Evolutionary conservation across 2,329 filamentous ascomycete genomes (phyloP).

Genomic region (Fusarium armeniacum): DNA sequence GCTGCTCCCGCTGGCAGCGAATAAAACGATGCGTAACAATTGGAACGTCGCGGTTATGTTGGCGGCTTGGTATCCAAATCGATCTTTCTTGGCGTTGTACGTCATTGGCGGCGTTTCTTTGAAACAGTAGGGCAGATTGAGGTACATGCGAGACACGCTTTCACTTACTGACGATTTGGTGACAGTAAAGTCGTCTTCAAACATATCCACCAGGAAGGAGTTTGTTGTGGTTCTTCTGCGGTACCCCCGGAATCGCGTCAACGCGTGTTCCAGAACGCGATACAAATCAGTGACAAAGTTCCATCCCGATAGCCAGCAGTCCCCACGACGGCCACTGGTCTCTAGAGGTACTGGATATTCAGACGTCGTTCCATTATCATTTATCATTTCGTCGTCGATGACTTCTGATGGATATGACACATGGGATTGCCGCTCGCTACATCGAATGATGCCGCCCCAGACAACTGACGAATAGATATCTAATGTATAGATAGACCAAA

Average conservation of each 20-base stretch:
- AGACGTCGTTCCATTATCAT: neutral
- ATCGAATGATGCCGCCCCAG: slow-evolving; percentile 2
- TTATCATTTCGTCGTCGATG: neutral
- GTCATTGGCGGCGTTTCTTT: neutral
- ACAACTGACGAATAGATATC: neutral
- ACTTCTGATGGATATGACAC: slow-evolving; percentile 3
- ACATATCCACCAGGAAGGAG: slow-evolving; percentile 1
- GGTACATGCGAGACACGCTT: neutral
- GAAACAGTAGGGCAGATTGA: neutral
- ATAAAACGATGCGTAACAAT: neutral
- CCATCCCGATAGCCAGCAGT: slow-evolving; percentile 1
- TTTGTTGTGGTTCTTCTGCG: neutral
- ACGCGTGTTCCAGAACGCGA: neutral
- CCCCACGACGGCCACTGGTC: neutral
- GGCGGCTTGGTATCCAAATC: neutral
- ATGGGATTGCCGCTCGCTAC: neutral
- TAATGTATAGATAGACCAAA: slow-evolving; percentile 1
- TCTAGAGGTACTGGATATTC: neutral
- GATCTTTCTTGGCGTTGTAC: neutral
- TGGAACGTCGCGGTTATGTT: slow-evolving; percentile 1
- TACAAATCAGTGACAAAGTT: slow-evolving; percentile 4
- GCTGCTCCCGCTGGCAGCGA: neutral
- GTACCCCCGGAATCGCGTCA: neutral
- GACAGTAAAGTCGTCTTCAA: neutral
- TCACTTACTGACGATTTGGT: neutral